Evolutionary conservation across 176 grass and related monocot genomes (phyloP).

Genomic region (Eragrostis curvula): DNA sequence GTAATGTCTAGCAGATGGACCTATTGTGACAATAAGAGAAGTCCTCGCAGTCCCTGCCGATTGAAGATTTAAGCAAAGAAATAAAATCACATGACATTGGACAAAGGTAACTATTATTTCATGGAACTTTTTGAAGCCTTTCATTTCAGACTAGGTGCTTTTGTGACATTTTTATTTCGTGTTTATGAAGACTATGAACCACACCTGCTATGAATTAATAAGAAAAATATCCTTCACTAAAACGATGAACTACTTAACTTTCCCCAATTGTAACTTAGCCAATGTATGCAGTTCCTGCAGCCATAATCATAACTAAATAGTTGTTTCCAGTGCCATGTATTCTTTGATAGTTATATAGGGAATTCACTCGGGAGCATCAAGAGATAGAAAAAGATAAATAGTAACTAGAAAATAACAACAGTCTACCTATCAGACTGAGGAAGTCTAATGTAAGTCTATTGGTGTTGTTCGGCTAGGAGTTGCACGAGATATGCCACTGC

Average conservation of each 20-base stretch:
- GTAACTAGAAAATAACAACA: neutral
- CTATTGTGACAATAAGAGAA: conserved; percentile 93
- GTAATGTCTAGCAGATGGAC: conserved; percentile 83
- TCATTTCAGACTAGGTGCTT: conserved; percentile 1
- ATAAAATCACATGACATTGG: neutral
- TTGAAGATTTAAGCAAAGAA: conserved; percentile 33
- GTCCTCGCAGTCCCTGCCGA: conserved; percentile 87
- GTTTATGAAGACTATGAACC: conserved; percentile 2
- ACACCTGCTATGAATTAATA: neutral
- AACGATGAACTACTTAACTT: neutral
- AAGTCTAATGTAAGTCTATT: conserved; percentile 17
- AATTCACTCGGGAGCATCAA: neutral
- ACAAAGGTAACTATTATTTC: conserved; percentile 4
- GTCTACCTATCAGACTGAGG: conserved; percentile 10
- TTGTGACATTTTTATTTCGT: conserved; percentile 7
- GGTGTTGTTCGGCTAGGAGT: conserved; percentile 16
- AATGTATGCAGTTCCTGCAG: neutral
- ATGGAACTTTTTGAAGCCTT: conserved; percentile 4
- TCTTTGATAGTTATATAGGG: conserved; percentile 10
- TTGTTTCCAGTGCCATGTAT: neutral
- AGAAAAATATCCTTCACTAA: conserved; percentile 2
- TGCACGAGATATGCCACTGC: neutral
- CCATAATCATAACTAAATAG: neutral
- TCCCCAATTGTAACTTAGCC: conserved; percentile 1
- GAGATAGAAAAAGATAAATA: conserved; percentile 17